Percentiles rank a stretch among this genome's conserved stretches.
Evolutionary conservation across 805 yeast genomes (phyloP).

Genomic region (Candida maris): DNA sequence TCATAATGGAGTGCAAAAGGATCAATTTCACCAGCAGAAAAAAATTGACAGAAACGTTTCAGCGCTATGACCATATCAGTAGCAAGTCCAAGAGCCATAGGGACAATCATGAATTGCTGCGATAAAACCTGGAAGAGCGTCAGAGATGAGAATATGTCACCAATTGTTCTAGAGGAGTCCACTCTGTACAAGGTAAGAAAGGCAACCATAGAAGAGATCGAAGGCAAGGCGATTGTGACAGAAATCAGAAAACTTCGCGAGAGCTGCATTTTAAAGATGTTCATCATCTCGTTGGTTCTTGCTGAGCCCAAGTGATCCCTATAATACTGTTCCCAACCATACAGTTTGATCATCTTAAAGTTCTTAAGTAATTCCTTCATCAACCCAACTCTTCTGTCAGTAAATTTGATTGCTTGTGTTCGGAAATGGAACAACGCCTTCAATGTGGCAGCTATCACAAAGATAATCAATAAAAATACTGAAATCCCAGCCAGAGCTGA

Average conservation of each 20-base stretch:
- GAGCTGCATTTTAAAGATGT: conserved; percentile 57
- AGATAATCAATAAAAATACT: conserved; percentile 48
- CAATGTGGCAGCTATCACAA: conserved; percentile 42
- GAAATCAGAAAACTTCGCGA: conserved; percentile 59
- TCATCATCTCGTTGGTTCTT: conserved; percentile 59
- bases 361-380: conserved; percentile 78
- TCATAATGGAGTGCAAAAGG: conserved; percentile 27
- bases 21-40: conserved; percentile 40
- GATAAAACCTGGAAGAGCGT: conserved; percentile 61
- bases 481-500: conserved; percentile 70
- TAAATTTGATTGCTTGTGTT: conserved; percentile 51
- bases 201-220: conserved; percentile 64
- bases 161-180: conserved; percentile 43
- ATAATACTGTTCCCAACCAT: conserved; percentile 88
- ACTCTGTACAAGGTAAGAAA: conserved; percentile 40
- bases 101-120: conserved; percentile 61
- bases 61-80: conserved; percentile 64
- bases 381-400: conserved; percentile 73
- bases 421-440: conserved; percentile 52
- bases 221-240: conserved; percentile 55
- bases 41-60: conserved; percentile 50
- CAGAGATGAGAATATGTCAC: conserved; percentile 63
- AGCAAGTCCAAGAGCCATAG: conserved; percentile 62
- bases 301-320: conserved; percentile 47
- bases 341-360: conserved; percentile 77